phyloP scores from a whole-genome alignment of 306 rosid genomes.

The Abrus precatorius region DNA sequence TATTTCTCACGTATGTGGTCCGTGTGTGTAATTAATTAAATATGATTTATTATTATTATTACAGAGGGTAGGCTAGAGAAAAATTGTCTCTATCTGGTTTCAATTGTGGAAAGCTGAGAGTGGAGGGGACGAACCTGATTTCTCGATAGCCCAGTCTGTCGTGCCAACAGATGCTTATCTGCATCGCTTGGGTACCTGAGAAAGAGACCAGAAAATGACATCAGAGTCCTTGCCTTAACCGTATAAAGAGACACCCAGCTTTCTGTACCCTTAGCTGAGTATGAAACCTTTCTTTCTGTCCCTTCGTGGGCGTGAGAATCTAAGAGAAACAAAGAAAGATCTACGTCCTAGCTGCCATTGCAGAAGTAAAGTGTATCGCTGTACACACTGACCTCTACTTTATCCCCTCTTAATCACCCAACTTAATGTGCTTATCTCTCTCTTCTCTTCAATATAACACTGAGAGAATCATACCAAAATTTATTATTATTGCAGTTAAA shows the following conservation, averaged over 20 bases:
- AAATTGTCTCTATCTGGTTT: conserved; percentile 40
- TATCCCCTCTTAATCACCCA: neutral
- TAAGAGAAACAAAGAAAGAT: conserved; percentile 50
- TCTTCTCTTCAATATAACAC: neutral
- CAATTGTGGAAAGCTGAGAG: conserved; percentile 44
- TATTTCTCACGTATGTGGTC: conserved; percentile 48
- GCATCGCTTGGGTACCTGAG: conserved; percentile 98
- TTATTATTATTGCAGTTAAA: neutral
- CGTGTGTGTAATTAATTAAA: conserved; percentile 40
- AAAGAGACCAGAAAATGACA: conserved; percentile 89
- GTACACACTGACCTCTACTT: conserved; percentile 40
- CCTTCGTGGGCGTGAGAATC: conserved; percentile 76
- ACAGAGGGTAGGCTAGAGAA: neutral
- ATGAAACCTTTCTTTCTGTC: conserved; percentile 51
- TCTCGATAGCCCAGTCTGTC: conserved; percentile 94
- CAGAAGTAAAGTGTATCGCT: conserved; percentile 46
- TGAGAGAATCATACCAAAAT: neutral
- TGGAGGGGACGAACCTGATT: conserved; percentile 75
- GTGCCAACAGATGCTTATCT: conserved; percentile 89
- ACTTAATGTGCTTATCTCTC: neutral
- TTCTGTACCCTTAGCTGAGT: conserved; percentile 54
- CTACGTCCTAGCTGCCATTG: conserved; percentile 46
- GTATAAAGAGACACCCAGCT: conserved; percentile 63
- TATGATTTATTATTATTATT: neutral
- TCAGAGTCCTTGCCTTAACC: conserved; percentile 55